Conservation (phyloP, 2,329 filamentous ascomycete species). For the Ophiostoma fasciatum region DNA sequence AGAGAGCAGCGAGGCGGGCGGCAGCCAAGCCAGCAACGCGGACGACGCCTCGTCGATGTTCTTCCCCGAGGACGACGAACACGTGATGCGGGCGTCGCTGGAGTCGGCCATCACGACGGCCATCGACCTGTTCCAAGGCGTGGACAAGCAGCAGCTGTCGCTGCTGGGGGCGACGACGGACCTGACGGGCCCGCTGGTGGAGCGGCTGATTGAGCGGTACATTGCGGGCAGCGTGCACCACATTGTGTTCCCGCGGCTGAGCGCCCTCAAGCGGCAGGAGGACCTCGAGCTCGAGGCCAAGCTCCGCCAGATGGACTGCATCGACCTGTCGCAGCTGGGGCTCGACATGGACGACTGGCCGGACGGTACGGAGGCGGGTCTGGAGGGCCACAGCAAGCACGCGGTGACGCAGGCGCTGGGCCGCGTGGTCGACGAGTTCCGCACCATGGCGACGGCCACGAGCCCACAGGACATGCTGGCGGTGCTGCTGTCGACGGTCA, state of each 20-base stretch:
- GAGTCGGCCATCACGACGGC: slow-evolving; percentile 87
- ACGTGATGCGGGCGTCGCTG: slow-evolving; percentile 72
- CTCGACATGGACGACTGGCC: slow-evolving; percentile 70
- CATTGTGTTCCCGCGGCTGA: slow-evolving; percentile 71
- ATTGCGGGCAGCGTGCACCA: slow-evolving; percentile 87
- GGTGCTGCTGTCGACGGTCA: slow-evolving; percentile 64
- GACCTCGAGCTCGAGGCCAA: slow-evolving; percentile 80
- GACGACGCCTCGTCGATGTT: slow-evolving; percentile 31
- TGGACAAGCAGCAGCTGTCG: slow-evolving; percentile 91
- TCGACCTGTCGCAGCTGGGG: slow-evolving; percentile 90
- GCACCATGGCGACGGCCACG: slow-evolving; percentile 61
- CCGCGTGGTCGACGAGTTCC: slow-evolving; percentile 75
- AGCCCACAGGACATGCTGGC: slow-evolving; percentile 85
- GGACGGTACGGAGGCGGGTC: slow-evolving; percentile 66
- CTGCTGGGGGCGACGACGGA: slow-evolving; percentile 85
- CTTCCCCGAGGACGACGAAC: slow-evolving; percentile 79
- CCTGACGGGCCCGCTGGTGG: slow-evolving; percentile 79
- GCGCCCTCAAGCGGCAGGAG: slow-evolving; percentile 61
- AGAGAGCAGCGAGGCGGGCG: background rate
- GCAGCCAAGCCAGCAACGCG: slow-evolving; percentile 26
- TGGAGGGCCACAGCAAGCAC: slow-evolving; percentile 62
- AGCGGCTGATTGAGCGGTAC: slow-evolving; percentile 88
- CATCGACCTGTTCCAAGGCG: slow-evolving; percentile 88
- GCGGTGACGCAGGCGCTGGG: slow-evolving; percentile 64
- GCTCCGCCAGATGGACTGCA: slow-evolving; percentile 81